A percentile compares a stretch with the other conserved stretches of the same genome.
Conservation (phyloP, 176 grass and related monocot genomes). For the Paspalum notatum region DNA sequence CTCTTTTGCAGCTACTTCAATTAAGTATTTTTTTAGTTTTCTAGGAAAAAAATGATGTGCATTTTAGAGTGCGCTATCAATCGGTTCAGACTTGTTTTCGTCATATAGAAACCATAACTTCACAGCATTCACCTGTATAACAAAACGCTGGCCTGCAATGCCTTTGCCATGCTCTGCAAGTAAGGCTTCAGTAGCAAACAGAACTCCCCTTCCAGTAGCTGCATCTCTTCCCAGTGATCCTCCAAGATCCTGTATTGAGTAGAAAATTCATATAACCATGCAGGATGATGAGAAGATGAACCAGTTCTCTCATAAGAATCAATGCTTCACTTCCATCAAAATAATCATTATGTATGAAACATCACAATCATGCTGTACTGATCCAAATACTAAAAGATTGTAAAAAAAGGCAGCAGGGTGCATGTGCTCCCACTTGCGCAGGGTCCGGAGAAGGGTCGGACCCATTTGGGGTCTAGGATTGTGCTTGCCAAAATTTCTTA, state of each 20-base stretch:
- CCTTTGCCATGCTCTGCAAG: constrained; percentile 85
- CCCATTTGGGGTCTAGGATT: background rate
- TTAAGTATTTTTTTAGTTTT: no score
- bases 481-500: background rate
- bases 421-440: no score
- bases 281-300: background rate
- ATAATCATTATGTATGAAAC: background rate
- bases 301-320: background rate
- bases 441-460: no score
- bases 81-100: no score
- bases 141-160: constrained; percentile 79
- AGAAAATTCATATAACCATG: constrained; percentile 6
- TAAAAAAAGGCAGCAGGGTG: no score
- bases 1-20: no score
- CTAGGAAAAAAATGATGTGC: no score
- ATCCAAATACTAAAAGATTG: no score
- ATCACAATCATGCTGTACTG: background rate
- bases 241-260: constrained; percentile 72
- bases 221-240: constrained; percentile 94
- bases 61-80: no score
- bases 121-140: constrained; percentile 79
- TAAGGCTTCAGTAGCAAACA: constrained; percentile 89
- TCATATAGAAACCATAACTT: no score
- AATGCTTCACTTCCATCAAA: constrained; percentile 5
- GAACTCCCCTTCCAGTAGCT: constrained; percentile 88